A percentile compares a stretch with the other conserved stretches of the same genome.
Conservation (phyloP, 805 yeast genomes). For the Candida silvatica region DNA sequence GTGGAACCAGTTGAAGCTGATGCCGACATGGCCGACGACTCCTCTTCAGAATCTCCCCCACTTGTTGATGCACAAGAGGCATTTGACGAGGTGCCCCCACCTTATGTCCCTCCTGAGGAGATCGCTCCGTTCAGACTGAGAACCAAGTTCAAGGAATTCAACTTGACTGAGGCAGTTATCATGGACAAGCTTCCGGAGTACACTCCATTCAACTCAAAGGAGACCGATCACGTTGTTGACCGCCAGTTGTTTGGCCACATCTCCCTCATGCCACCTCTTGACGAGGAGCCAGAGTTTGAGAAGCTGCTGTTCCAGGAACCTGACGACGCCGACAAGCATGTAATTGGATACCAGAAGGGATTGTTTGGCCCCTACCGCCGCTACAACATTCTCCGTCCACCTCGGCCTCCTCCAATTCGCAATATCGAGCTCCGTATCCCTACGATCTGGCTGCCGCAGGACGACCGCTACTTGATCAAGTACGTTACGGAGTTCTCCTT, state of each 20-base stretch:
- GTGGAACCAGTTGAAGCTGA: background rate
- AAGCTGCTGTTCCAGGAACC: constrained; percentile 44
- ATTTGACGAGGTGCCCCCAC: background rate
- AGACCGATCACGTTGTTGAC: constrained; percentile 22
- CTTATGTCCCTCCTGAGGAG: background rate
- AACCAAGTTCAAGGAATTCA: constrained; percentile 32
- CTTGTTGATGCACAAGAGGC: background rate
- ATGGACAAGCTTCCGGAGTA: constrained; percentile 39
- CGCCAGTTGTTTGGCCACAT: constrained; percentile 37
- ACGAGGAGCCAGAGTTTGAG: constrained; percentile 53
- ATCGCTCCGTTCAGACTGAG: constrained; percentile 8
- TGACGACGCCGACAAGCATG: constrained; percentile 30
- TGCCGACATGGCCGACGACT: background rate
- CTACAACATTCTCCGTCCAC: constrained; percentile 68
- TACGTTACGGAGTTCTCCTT: constrained; percentile 81
- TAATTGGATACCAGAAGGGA: constrained; percentile 42
- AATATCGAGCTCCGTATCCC: constrained; percentile 81
- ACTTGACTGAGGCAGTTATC: constrained; percentile 38
- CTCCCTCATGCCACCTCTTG: constrained; percentile 56
- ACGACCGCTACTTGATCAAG: constrained; percentile 71
- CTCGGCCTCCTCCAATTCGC: constrained; percentile 79
- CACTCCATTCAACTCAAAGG: constrained; percentile 33
- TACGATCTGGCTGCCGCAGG: constrained; percentile 94
- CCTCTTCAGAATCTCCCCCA: too few species aligned
- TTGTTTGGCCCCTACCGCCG: constrained; percentile 49